Percentiles rank a stretch among this genome's conserved stretches.
phyloP scores from a whole-genome alignment of 2,329 filamentous ascomycete species.

The Fusarium liriodendri region DNA sequence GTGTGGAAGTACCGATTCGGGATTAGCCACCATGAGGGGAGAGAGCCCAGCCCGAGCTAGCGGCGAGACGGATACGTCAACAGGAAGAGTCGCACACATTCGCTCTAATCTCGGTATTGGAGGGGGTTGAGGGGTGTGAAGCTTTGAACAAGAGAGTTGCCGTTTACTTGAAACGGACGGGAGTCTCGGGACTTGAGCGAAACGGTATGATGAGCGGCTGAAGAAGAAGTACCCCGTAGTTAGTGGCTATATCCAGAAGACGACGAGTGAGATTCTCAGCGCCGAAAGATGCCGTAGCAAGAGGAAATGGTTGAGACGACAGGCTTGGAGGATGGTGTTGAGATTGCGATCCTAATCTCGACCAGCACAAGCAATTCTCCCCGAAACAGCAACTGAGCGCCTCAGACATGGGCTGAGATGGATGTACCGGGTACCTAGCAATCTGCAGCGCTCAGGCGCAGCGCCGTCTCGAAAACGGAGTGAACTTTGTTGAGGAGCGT shows the following conservation, averaged over 20 bases:
- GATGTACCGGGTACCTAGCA: background rate
- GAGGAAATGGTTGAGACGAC: background rate
- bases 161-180: constrained; percentile 5
- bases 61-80: constrained; percentile 26
- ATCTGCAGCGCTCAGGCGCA: background rate
- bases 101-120: constrained; percentile 35
- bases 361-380: background rate
- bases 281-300: background rate
- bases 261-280: background rate
- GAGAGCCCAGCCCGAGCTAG: constrained; percentile 32
- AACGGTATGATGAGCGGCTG: background rate
- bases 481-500: constrained; percentile 35
- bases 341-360: constrained; percentile 9
- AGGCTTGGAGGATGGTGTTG: background rate
- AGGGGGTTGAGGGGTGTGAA: constrained; percentile 1
- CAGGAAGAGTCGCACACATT: background rate
- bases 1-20: constrained; percentile 17
- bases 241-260: background rate
- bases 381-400: background rate
- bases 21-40: constrained; percentile 11
- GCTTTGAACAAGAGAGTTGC: background rate
- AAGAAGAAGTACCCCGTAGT: background rate
- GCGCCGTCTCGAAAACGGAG: background rate
- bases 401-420: background rate
- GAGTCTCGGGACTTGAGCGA: background rate